Base-by-base conservation (phyloP, 2,329 filamentous ascomycete genomes). In the Penicillium decumbens region DNA sequence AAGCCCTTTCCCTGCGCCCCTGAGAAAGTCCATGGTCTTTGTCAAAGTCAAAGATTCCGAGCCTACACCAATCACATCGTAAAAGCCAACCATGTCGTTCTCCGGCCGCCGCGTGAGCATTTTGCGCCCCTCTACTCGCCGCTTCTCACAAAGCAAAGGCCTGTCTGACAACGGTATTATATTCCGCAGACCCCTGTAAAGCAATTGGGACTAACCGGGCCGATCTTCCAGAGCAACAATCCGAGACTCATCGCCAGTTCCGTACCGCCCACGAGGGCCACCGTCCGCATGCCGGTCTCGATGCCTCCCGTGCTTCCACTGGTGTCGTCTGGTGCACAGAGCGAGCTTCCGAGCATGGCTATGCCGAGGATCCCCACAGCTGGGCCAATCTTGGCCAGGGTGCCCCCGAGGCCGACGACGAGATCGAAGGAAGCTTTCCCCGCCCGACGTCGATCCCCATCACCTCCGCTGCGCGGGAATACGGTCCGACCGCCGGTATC, bases 381-480 rank as follows among this genome's bases (percentile, higher is more conserved):
- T 96, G 92, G 92, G 90, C 92, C 51, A 97, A 97, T 69, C 77
- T 97, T 45, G 92, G 92, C 28, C 92, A 96, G 75, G 91, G 91
- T 60, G 91, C 91, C 13, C 91, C 91, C 38, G 90, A 96, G 70
- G 92, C 95, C 54, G 92, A 95, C 62, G 89, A 95, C 59, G 89
- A 93, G 56, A 96, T 96, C 63, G 81, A 85, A 63, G 89, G 91
- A 50, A 93, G 88, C 74, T 96, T 96, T 69, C 79, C 85, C 62
- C 83, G 92, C 13, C 92, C 92, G 6, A 81, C 82, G 43, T 80
- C 78, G 38, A 88, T 96, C 61, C 83, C 93, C 60, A 81, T 96
- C 63, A 84, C 81, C 59, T 81, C 89, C 63, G 83, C 83, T 54
- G 86, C 87, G 35, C 80, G 91, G 65, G 92, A 97, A 72, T 97